phyloP scores from a whole-genome alignment of 2,329 filamentous ascomycete species.

The Fusarium falciforme region DNA sequence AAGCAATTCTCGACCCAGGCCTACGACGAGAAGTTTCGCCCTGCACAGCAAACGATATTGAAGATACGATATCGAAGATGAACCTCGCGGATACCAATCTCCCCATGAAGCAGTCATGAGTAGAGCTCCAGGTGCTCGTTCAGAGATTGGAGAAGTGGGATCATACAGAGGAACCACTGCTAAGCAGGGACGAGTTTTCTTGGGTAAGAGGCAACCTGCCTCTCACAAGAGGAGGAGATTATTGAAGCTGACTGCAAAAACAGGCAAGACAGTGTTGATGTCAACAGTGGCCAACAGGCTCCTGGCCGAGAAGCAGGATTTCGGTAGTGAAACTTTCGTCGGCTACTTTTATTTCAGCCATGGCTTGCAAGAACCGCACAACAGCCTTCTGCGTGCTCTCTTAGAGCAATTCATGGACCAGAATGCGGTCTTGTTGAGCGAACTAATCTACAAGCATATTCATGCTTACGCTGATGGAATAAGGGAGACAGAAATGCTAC shows the following conservation, averaged over 20 bases:
- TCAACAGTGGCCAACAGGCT: constrained; percentile 9
- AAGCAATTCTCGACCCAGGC: neutral
- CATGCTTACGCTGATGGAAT: neutral
- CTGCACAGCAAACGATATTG: neutral
- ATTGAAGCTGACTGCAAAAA: neutral
- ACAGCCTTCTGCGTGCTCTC: constrained; percentile 7
- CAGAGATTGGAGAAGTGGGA: constrained; percentile 12
- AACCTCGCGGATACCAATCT: neutral
- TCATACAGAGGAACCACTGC: constrained; percentile 7
- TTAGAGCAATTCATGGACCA: constrained; percentile 9
- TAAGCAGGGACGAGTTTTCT: constrained; percentile 3
- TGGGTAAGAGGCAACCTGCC: neutral
- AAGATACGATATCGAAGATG: neutral
- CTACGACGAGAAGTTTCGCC: neutral
- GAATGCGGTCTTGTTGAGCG: neutral
- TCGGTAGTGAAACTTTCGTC: neutral
- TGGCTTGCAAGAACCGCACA: neutral
- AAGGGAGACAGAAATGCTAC: neutral
- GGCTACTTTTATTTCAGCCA: constrained; percentile 25
- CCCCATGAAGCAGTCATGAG: neutral
- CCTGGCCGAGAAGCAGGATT: neutral
- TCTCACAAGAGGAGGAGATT: neutral
- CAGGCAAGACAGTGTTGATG: constrained; percentile 21
- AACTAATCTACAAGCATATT: neutral
- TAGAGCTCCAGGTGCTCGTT: neutral